These are phyloP conservation scores for Russula ochroleuca DNA, from an alignment of 768 basidiomycete genomes.

Conservation along the genomic window DNA sequence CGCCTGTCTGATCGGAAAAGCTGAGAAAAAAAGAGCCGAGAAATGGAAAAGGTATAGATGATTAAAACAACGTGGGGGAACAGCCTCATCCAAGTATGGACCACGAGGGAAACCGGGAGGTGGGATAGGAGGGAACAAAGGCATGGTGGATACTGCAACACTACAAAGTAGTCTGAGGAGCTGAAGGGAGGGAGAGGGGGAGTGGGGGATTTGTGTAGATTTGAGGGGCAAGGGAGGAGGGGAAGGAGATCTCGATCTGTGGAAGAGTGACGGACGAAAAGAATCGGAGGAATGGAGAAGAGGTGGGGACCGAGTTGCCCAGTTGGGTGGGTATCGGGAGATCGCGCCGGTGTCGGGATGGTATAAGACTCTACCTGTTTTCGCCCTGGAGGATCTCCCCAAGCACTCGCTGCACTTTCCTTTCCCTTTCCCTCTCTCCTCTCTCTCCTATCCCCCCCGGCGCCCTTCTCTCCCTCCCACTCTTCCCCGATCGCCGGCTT, in stretches of 20 bases:
- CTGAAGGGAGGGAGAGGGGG: background rate
- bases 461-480: slow-evolving; percentile 27
- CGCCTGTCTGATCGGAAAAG: slow-evolving; percentile 27
- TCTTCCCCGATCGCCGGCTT: slow-evolving; percentile 33
- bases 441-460: slow-evolving; percentile 23
- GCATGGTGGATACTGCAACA: no score
- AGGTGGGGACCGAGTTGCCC: slow-evolving; percentile 29
- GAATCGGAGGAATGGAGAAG: slow-evolving; percentile 1
- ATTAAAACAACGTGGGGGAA: slow-evolving; percentile 29
- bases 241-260: slow-evolving; percentile 17
- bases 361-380: slow-evolving; percentile 19
- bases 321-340: slow-evolving; percentile 10
- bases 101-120: background rate
- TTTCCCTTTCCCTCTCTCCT: slow-evolving; percentile 27
- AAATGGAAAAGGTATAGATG: slow-evolving; percentile 28
- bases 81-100: slow-evolving; percentile 26
- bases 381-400: slow-evolving; percentile 15
- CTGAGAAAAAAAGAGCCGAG: slow-evolving; percentile 27
- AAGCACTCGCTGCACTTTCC: slow-evolving; percentile 25
- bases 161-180: background rate
- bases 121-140: background rate
- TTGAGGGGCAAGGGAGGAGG: background rate
- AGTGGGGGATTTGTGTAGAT: background rate
- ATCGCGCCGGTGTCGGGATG: slow-evolving; percentile 14
- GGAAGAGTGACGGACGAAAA: slow-evolving; percentile 13